phyloP scores from a whole-genome alignment of 495 filamentous ascomycete genomes.

The Filosporella fistucella region DNA sequence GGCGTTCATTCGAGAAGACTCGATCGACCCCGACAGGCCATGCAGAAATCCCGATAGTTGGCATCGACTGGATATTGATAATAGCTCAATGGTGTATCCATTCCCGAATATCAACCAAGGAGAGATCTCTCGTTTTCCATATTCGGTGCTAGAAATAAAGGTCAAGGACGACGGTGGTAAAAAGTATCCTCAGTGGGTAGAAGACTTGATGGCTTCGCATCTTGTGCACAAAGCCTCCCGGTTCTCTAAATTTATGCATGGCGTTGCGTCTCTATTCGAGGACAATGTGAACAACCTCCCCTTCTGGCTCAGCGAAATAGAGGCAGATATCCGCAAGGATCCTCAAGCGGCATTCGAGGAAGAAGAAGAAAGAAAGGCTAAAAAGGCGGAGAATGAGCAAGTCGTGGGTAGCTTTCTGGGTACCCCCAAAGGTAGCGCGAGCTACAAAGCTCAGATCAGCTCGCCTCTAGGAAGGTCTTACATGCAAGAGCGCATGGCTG shows the following conservation, averaged over 20 bases:
- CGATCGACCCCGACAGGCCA: slow-evolving; percentile 74
- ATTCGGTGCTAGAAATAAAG: slow-evolving; percentile 90
- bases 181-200: slow-evolving; percentile 78
- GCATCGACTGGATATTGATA: slow-evolving; percentile 90
- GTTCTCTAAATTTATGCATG: slow-evolving; percentile 96
- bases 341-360: slow-evolving; percentile 87
- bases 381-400: slow-evolving; percentile 78
- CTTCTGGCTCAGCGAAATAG: slow-evolving; percentile 89
- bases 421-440: slow-evolving; percentile 38
- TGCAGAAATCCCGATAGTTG: slow-evolving; percentile 84
- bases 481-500: slow-evolving; percentile 33
- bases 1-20: slow-evolving; percentile 89
- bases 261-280: slow-evolving; percentile 85
- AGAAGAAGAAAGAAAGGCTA: slow-evolving; percentile 76
- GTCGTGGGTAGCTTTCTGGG: slow-evolving; percentile 82
- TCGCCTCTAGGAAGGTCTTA: slow-evolving; percentile 57
- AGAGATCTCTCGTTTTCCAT: slow-evolving; percentile 89
- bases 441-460: slow-evolving; percentile 51
- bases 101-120: slow-evolving; percentile 81
- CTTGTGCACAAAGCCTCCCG: slow-evolving; percentile 82
- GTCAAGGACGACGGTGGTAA: slow-evolving; percentile 61
- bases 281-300: slow-evolving; percentile 94
- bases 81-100: slow-evolving; percentile 74
- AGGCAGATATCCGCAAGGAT: slow-evolving; percentile 89
- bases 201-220: slow-evolving; percentile 87